phyloP scores from a whole-genome alignment of 2,329 filamentous ascomycete genomes.

The Pyricularia pennisetigena region DNA sequence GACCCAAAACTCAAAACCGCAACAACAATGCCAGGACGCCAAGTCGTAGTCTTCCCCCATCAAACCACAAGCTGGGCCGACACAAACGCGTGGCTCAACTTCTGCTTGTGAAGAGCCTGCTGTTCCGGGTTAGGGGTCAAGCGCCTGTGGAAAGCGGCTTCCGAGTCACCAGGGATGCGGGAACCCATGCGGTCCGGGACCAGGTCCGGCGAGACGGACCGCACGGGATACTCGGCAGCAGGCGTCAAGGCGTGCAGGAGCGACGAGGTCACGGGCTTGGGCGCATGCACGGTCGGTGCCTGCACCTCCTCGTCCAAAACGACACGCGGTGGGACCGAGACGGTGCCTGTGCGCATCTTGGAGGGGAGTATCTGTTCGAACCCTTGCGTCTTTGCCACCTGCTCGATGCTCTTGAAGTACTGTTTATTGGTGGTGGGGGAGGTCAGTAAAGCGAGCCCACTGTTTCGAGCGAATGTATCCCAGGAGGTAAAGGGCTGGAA shows the following conservation, averaged over 20 bases:
- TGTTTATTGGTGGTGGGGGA: constrained; percentile 11
- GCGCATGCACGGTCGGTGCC: constrained; percentile 35
- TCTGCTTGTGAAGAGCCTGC: constrained; percentile 15
- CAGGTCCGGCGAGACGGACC: constrained; percentile 48
- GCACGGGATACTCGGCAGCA: constrained; percentile 42
- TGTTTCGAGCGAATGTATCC: neutral
- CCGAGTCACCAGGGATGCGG: constrained; percentile 42
- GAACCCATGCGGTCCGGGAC: constrained; percentile 54
- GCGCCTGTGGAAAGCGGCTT: constrained; percentile 30
- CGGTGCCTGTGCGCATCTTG: constrained; percentile 38
- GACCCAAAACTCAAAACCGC: neutral
- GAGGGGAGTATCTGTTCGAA: constrained; percentile 38
- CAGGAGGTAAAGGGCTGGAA: neutral
- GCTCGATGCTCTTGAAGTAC: constrained; percentile 53
- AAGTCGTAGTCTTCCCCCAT: neutral
- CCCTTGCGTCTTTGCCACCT: constrained; percentile 35
- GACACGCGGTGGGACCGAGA: constrained; percentile 10
- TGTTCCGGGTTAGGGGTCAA: constrained; percentile 39
- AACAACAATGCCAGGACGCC: neutral
- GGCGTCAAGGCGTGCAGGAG: constrained; percentile 42
- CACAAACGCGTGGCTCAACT: neutral
- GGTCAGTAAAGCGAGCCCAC: neutral
- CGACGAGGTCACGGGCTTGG: constrained; percentile 45
- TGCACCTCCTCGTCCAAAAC: constrained; percentile 30
- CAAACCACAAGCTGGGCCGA: neutral